Evolutionary conservation across 805 yeast species (phyloP), one percentile per base, ranked within the genome.

Genomic region (Candida verbasci): DNA sequence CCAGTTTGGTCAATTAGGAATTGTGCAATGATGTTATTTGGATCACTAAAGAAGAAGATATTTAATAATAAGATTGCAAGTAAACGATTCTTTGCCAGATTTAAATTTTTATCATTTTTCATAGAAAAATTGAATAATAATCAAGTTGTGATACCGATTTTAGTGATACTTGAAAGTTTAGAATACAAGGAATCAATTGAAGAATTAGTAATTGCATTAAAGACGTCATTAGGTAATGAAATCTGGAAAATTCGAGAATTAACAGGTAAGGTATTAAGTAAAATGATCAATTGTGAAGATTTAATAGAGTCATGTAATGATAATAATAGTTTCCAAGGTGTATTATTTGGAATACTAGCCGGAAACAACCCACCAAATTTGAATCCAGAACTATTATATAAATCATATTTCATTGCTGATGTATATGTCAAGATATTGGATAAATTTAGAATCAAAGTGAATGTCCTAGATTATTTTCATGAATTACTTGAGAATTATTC

Each of bases 1-100:
- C 62, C 70, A 2, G 66, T 78, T 17, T 91, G 97, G 97, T 79
- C 95, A 0, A 72, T 91, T 18, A 71, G 96, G 52, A 91, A 91
- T 54, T 86, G 97, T 56, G 87, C 95, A 0, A 83, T 89, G 14
- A 93, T 91, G 97, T 67, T 91, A 27, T 91, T 88, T 55, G 81
- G 95, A 1, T 80, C 95, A 0, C 58, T 91, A 28, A 93, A 86
- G 49, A 82, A 81, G 41, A 70, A 91, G 41, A 52, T 93, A 4
- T 89, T 91, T 58, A 74, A 70, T 10, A 68, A 68, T 30, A 64
- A 66, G 37, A 50, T 66, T 41, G 69, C 81, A 17, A 82, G 93
- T 0, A 67, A 82, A 33, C 60, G 80, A 9, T 89, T 91, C 51
- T 91, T 91, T 54, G 64, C 80, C 2, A 74, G 76, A 40, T 86